Percentiles rank a stretch among this genome's conserved stretches.
Evolutionary conservation across 106 monocot genomes (phyloP).

Genomic region (Chionographis japonica): DNA sequence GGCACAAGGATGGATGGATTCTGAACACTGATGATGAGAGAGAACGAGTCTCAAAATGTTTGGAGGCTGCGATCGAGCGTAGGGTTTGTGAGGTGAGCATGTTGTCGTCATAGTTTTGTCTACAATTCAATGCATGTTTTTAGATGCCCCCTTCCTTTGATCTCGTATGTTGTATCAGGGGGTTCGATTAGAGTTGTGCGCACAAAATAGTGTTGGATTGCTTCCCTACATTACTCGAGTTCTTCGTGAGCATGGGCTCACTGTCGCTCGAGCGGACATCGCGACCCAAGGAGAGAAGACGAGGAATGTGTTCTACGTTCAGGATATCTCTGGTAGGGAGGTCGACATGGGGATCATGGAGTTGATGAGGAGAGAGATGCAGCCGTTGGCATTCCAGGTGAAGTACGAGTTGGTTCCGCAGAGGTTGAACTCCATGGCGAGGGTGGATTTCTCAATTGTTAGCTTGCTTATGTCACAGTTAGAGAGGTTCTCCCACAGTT

Average conservation of each 20-base stretch:
- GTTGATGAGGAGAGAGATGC: slow-evolving; percentile 37
- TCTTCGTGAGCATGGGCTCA: slow-evolving; percentile 55
- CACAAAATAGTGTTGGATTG: slow-evolving; percentile 31
- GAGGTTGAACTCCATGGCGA: slow-evolving; percentile 10
- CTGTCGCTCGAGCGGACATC: slow-evolving; percentile 52
- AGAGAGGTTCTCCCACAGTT: slow-evolving; percentile 40
- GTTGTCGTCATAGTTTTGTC: neutral
- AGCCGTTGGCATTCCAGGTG: slow-evolving; percentile 39
- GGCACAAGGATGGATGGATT: slow-evolving; percentile 41
- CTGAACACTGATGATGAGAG: slow-evolving; percentile 32
- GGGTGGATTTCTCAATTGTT: slow-evolving; percentile 26
- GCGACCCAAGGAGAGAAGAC: slow-evolving; percentile 46
- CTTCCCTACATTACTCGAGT: slow-evolving; percentile 53
- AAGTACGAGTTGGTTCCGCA: slow-evolving; percentile 29
- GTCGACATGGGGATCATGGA: slow-evolving; percentile 38
- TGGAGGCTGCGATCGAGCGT: slow-evolving; percentile 69
- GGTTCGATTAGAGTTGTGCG: slow-evolving; percentile 49
- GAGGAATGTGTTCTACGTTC: slow-evolving; percentile 47
- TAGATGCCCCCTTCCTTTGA: neutral
- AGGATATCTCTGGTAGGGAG: slow-evolving; percentile 45
- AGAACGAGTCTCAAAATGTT: slow-evolving; percentile 40
- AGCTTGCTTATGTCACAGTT: slow-evolving; percentile 46
- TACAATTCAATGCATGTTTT: neutral
- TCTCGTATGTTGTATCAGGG: slow-evolving; percentile 24
- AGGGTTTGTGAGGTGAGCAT: slow-evolving; percentile 50